Base-by-base conservation (phyloP, 1,284 basidiomycete genomes). In the Entoloma clypeatum region DNA sequence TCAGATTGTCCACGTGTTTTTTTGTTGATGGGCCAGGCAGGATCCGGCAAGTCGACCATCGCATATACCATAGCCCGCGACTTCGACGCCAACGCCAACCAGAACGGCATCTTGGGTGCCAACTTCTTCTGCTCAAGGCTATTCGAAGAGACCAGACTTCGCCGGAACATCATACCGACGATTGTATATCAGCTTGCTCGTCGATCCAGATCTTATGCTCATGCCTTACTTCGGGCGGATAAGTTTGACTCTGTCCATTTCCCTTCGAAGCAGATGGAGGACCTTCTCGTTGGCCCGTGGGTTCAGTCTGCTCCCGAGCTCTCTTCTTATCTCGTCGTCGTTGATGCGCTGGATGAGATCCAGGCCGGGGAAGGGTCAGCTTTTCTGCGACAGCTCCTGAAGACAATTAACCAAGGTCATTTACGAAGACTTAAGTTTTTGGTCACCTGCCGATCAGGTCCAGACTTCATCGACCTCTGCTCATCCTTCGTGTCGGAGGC, bases 361-460 rank as follows among this genome's bases (percentile, higher is more conserved):
- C 13, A 30, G 28, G n/a, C 7, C 28, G 17, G n/a, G 30, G 39
- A 10, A n/a, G 39, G 39, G 7, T 23, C 39, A 7, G 30, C 16
- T 9, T 41, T 41, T 35, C 22, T 41, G 13, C 30, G n/a, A n/a
- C 9, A 14, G 13, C 14, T 56, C 11, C 41, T 56, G 16, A 37
- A 18, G 6, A 18, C 37, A 30, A 42, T 55, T 30, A 31, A 47
- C 13, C 10, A 37, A 23, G 8, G 33, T 18, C 17, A 42, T 10
- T 23, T 53, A 14, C 16, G 16, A 21, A 49, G 53, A 3, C 30
- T 57, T 39, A 56, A 50, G 32, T 54, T 55, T 30, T 43, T 56
- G 11, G 37, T 55, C 3, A 55, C 54, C n/a, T 52, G 53, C 31
- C 44, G 55, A 18, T 38, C 42, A 38, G 33, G 52, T 33, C 50